Conservation (phyloP, 345 rosid species). For the Erysimum cheiranthoides region DNA sequence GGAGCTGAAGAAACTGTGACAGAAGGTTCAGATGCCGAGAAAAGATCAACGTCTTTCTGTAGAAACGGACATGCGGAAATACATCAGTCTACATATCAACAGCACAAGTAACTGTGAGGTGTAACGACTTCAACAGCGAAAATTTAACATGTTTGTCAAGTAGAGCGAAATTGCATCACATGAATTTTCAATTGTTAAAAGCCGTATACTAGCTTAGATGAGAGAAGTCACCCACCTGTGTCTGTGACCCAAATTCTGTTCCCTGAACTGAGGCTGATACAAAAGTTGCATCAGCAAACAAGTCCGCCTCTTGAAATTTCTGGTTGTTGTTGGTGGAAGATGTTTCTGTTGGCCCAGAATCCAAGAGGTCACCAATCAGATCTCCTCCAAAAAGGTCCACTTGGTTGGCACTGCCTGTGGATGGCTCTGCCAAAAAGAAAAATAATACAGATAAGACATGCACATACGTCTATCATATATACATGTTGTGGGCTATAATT, state of each 20-base stretch:
- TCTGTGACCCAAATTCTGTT: conserved; percentile 50
- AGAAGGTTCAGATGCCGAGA: conserved; percentile 47
- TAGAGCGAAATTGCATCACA: conserved; percentile 21
- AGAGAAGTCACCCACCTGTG: conserved; percentile 56
- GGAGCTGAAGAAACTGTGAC: conserved; percentile 53
- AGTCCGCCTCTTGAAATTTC: conserved; percentile 69
- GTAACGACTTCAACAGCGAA: conserved; percentile 10
- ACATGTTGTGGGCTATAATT: not conserved
- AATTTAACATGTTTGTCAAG: not conserved
- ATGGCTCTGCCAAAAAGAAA: conserved; percentile 60
- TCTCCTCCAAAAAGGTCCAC: conserved; percentile 83
- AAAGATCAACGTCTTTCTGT: conserved; percentile 50
- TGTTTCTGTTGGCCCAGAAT: conserved; percentile 65
- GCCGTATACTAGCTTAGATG: conserved; percentile 8
- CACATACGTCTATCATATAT: not conserved
- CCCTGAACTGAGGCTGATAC: conserved; percentile 77
- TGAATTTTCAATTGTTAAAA: not conserved
- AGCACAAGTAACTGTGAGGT: conserved; percentile 4
- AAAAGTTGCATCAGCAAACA: conserved; percentile 95
- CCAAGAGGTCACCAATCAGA: conserved; percentile 81
- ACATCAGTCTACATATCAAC: conserved; percentile 28
- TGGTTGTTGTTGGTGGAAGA: conserved; percentile 47
- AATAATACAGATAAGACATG: conserved; percentile 27
- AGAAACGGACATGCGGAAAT: conserved; percentile 26
- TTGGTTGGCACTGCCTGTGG: conserved; percentile 64